Evolutionary conservation across 768 basidiomycete species (phyloP).

Genomic region (Leucogyrophana mollusca): DNA sequence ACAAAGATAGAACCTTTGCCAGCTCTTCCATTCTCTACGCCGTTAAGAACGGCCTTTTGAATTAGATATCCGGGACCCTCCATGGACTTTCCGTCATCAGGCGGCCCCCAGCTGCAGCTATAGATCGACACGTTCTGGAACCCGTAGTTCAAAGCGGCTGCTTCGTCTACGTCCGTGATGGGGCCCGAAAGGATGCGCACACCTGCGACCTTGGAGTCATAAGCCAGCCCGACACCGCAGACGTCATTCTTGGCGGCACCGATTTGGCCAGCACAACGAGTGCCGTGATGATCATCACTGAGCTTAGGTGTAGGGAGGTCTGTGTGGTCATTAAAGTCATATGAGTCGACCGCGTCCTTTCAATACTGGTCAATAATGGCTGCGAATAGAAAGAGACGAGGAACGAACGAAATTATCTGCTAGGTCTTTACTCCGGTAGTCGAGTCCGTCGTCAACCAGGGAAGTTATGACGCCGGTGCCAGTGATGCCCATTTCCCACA

Average conservation of each 20-base stretch:
- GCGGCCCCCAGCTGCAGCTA: constrained; percentile 98
- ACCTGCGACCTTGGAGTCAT: constrained; percentile 88
- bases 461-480: constrained; percentile 86
- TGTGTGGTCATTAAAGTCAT: constrained; percentile 95
- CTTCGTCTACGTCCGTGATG: constrained; percentile 95
- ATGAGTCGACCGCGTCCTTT: constrained; percentile 86
- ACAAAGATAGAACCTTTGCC: constrained; percentile 95
- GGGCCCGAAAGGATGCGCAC: constrained; percentile 93
- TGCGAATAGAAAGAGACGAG: not conserved
- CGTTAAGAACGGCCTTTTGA: constrained; percentile 91
- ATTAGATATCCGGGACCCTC: constrained; percentile 91
- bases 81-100: constrained; percentile 93
- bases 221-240: constrained; percentile 94
- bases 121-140: constrained; percentile 91
- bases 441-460: constrained; percentile 93
- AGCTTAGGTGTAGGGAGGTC: constrained; percentile 84
- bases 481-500: constrained; percentile 91
- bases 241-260: constrained; percentile 90
- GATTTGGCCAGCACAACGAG: constrained; percentile 96
- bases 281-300: constrained; percentile 93
- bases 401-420: constrained; percentile 84
- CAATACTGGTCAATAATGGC: not conserved
- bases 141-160: constrained; percentile 90
- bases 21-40: constrained; percentile 82
- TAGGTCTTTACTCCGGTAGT: constrained; percentile 85